phyloP scores from a whole-genome alignment of 257 asterid genomes.

The Solanum chaucha region DNA sequence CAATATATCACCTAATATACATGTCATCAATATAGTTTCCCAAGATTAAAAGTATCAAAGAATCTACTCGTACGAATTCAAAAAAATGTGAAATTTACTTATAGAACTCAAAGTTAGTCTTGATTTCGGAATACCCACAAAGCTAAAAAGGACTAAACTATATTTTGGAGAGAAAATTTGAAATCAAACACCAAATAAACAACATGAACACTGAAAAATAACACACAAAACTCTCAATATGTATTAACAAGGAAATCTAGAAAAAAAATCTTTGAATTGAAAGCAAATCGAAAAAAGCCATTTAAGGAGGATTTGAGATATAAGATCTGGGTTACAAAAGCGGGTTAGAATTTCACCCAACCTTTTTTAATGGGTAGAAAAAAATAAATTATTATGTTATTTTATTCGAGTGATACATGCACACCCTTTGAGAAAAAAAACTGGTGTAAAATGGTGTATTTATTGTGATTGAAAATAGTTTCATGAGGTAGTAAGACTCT shows the following conservation, averaged over 20 bases:
- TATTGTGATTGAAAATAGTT: not conserved
- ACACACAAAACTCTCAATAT: not conserved
- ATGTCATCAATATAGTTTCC: not conserved
- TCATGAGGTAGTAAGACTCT: not conserved
- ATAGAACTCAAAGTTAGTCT: not conserved
- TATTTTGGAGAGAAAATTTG: not conserved
- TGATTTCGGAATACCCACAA: not conserved
- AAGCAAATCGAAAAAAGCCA: not conserved
- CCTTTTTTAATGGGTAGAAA: not conserved
- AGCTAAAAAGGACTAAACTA: too few relatives aligned
- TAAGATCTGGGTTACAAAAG: not conserved
- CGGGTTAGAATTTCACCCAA: not conserved
- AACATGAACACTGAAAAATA: not conserved
- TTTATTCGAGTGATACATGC: not conserved
- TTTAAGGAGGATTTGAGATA: not conserved
- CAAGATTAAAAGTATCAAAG: not conserved
- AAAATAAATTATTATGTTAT: not conserved
- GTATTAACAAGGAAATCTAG: not conserved
- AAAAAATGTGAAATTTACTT: not conserved
- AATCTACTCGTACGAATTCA: not conserved
- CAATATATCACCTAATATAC: conserved; percentile 8
- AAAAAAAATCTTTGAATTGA: not conserved
- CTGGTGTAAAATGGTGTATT: not conserved
- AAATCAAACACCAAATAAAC: not conserved
- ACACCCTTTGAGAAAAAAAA: not conserved